Conservation (phyloP, 805 yeast species). For the Candida sanyiensis region DNA sequence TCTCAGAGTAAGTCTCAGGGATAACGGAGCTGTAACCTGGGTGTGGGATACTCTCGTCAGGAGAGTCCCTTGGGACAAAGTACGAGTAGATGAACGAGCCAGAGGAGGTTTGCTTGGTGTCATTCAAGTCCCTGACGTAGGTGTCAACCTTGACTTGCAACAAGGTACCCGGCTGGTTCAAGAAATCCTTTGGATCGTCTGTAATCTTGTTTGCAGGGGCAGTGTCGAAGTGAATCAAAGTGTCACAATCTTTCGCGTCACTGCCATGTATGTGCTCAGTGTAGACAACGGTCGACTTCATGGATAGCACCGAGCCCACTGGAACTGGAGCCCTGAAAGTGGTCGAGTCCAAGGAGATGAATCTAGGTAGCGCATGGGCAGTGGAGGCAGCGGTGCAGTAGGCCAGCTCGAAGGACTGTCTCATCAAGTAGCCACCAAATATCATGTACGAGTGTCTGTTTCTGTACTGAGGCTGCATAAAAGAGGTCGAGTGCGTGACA, state of each 20-base stretch:
- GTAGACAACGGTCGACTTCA: conserved; percentile 78
- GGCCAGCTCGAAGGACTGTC: conserved; percentile 91
- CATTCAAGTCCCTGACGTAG: conserved; percentile 61
- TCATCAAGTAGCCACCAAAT: conserved; percentile 88
- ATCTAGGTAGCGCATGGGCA: conserved; percentile 78
- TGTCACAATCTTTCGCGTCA: conserved; percentile 23
- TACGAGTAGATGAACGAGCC: conserved; percentile 88
- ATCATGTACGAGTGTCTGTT: conserved; percentile 92
- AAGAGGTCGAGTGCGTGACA: conserved; percentile 62
- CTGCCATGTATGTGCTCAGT: conserved; percentile 67
- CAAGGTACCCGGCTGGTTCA: conserved; percentile 76
- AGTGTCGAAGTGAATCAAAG: conserved; percentile 44
- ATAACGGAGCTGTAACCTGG: conserved; percentile 73
- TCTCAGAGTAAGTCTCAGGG: conserved; percentile 84
- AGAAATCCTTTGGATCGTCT: conserved; percentile 48
- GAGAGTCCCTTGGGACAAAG: conserved; percentile 63
- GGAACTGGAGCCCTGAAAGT: conserved; percentile 94
- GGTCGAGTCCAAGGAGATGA: conserved; percentile 84
- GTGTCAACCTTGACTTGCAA: conserved; percentile 89
- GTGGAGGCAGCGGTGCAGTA: conserved; percentile 91
- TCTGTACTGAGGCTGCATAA: conserved; percentile 96
- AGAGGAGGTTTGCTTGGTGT: conserved; percentile 57
- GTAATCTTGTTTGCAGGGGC: conserved; percentile 50
- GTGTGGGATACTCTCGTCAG: conserved; percentile 25
- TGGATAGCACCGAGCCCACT: conserved; percentile 82